phyloP scores from a whole-genome alignment of 2,329 filamentous ascomycete genomes.

The Pseudogymnoascus destructans region DNA sequence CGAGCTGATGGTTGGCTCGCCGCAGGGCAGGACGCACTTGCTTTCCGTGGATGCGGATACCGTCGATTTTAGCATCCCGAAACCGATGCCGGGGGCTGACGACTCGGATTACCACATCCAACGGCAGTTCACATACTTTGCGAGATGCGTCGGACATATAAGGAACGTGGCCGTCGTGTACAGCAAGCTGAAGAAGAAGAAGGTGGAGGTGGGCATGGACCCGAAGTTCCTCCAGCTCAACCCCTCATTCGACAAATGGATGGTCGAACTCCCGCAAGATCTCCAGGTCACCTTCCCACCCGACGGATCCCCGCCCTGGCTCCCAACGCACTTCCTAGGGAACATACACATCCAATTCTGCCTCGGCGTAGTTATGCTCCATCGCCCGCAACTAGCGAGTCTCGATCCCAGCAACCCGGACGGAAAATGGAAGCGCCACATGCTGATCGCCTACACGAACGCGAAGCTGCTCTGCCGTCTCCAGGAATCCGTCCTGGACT shows the following conservation, averaged over 20 bases:
- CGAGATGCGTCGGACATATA: conserved; percentile 65
- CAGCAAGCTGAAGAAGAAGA: conserved; percentile 57
- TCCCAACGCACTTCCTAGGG: conserved; percentile 75
- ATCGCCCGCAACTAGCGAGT: conserved; percentile 71
- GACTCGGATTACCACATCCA: conserved; percentile 65
- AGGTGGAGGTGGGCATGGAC: conserved; percentile 76
- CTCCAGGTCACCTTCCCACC: conserved; percentile 63
- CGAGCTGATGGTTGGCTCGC: conserved; percentile 85
- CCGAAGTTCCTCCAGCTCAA: conserved; percentile 72
- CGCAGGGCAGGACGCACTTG: conserved; percentile 78
- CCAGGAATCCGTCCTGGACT: conserved; percentile 68
- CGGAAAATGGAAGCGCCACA: conserved; percentile 74
- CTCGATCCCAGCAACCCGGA: conserved; percentile 59
- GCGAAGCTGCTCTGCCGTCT: conserved; percentile 76
- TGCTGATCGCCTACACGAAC: conserved; percentile 72
- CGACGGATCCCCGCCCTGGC: conserved; percentile 69
- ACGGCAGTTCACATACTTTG: conserved; percentile 71
- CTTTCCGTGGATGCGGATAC: conserved; percentile 55
- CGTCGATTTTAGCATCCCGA: conserved; percentile 59
- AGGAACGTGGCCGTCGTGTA: conserved; percentile 66
- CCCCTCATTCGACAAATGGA: conserved; percentile 62
- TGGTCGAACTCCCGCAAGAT: conserved; percentile 64
- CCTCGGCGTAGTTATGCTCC: conserved; percentile 71
- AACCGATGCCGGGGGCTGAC: conserved; percentile 53
- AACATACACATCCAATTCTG: conserved; percentile 87